A percentile compares a stretch with the other conserved stretches of the same genome.
phyloP scores from a whole-genome alignment of 768 basidiomycete species.

The Trametes punicea region DNA sequence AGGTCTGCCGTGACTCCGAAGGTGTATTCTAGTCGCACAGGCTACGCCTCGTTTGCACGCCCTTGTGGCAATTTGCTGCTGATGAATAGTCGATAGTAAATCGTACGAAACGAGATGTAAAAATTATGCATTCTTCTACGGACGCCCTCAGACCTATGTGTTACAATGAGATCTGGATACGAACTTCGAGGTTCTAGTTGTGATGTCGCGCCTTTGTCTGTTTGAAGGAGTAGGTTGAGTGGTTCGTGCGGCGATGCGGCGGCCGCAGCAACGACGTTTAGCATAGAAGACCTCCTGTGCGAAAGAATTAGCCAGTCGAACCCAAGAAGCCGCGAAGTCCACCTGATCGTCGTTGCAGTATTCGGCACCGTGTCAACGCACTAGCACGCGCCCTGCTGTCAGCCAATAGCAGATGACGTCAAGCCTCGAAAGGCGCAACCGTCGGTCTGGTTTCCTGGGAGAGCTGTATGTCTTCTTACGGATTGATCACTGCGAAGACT shows the following conservation, averaged over 20 bases:
- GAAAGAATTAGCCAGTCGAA: background rate
- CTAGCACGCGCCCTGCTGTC: background rate
- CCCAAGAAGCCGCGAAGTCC: slow-evolving; percentile 6
- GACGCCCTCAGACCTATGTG: too few relatives aligned
- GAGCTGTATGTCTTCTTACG: background rate
- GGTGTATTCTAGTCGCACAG: slow-evolving; percentile 3
- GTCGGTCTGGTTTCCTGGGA: background rate
- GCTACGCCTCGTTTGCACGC: slow-evolving; percentile 10
- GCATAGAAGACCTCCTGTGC: background rate
- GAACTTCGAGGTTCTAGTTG: too few relatives aligned
- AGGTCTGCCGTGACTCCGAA: slow-evolving; percentile 9
- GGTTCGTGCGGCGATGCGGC: background rate
- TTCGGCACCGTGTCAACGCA: slow-evolving; percentile 14
- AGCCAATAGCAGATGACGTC: slow-evolving; percentile 18
- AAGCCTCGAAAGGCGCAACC: background rate
- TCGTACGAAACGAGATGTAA: too few relatives aligned
- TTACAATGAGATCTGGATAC: too few relatives aligned
- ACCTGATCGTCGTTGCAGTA: slow-evolving; percentile 14
- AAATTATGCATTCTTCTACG: too few relatives aligned
- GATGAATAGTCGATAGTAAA: too few relatives aligned
- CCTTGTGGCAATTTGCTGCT: background rate
- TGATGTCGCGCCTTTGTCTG: too few relatives aligned
- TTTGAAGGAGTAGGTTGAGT: too few relatives aligned
- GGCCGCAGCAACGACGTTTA: slow-evolving; percentile 2
- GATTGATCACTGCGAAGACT: background rate